Conservation (phyloP, 2,329 filamentous ascomycete species). For the Eutypella sp. region DNA sequence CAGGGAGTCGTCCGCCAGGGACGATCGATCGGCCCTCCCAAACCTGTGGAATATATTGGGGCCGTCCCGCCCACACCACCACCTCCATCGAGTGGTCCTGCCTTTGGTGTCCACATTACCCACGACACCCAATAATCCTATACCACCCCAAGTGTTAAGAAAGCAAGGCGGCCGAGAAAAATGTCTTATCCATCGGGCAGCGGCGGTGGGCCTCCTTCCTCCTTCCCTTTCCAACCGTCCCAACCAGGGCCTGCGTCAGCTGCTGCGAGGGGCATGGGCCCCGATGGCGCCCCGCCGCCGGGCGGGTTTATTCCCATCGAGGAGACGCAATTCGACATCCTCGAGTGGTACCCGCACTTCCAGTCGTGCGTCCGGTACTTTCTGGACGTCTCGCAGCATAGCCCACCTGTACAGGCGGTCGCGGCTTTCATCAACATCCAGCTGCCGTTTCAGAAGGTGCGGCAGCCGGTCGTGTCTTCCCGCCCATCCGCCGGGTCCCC, state of each 20-base stretch:
- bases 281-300: conserved; percentile 15
- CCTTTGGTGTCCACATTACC: too few species aligned
- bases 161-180: conserved; percentile 1
- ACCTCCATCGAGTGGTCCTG: too few species aligned
- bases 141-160: conserved; percentile 1
- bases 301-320: conserved; percentile 21
- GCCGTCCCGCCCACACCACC: neutral
- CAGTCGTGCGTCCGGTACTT: conserved; percentile 89
- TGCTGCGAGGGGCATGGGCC: conserved; percentile 12
- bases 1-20: conserved; percentile 3
- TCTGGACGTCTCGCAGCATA: conserved; percentile 84
- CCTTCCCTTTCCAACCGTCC: conserved; percentile 16
- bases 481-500: conserved; percentile 30
- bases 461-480: conserved; percentile 40
- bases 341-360: conserved; percentile 90
- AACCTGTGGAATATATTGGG: neutral
- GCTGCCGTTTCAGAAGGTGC: conserved; percentile 72
- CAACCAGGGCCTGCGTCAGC: conserved; percentile 18
- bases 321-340: conserved; percentile 62
- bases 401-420: conserved; percentile 75
- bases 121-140: too few species aligned
- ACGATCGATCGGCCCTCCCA: conserved; percentile 1
- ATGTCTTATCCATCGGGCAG: conserved; percentile 23
- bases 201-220: conserved; percentile 13
- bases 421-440: conserved; percentile 89